phyloP scores from a whole-genome alignment of 306 rosid species.

The Prunus dulcis region DNA sequence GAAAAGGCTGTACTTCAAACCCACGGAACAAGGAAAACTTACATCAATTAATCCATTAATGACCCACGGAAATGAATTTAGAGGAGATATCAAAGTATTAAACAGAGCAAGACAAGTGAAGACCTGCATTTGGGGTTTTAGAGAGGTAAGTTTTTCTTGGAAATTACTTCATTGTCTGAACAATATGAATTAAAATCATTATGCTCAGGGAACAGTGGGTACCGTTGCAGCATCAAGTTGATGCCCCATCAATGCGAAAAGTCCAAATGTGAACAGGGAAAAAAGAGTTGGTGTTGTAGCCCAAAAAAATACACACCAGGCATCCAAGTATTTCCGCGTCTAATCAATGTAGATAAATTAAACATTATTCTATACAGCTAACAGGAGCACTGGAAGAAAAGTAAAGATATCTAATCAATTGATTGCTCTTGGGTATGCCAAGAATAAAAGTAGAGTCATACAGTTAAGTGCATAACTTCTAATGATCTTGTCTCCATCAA shows the following conservation, averaged over 20 bases:
- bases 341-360: constrained; percentile 33
- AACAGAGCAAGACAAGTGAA: constrained; percentile 98
- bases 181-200: neutral
- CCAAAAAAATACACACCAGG: constrained; percentile 99
- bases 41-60: constrained; percentile 96
- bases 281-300: constrained; percentile 93
- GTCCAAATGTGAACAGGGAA: constrained; percentile 91
- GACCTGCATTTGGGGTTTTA: constrained; percentile 59
- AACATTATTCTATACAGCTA: constrained; percentile 13
- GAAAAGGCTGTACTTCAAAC: constrained; percentile 8
- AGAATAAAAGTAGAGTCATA: constrained; percentile 35
- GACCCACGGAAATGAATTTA: constrained; percentile 98
- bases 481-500: constrained; percentile 86
- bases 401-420: constrained; percentile 10
- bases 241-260: constrained; percentile 79
- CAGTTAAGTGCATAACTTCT: constrained; percentile 84
- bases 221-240: constrained; percentile 97
- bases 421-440: constrained; percentile 9
- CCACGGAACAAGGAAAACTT: constrained; percentile 33
- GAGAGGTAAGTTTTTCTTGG: constrained; percentile 26
- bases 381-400: constrained; percentile 13
- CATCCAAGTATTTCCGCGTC: constrained; percentile 97
- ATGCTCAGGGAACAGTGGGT: constrained; percentile 29
- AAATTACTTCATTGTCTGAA: neutral
- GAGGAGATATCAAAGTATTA: constrained; percentile 83